Conservation (phyloP, 257 asterid genomes). For the Salvia hispanica region DNA sequence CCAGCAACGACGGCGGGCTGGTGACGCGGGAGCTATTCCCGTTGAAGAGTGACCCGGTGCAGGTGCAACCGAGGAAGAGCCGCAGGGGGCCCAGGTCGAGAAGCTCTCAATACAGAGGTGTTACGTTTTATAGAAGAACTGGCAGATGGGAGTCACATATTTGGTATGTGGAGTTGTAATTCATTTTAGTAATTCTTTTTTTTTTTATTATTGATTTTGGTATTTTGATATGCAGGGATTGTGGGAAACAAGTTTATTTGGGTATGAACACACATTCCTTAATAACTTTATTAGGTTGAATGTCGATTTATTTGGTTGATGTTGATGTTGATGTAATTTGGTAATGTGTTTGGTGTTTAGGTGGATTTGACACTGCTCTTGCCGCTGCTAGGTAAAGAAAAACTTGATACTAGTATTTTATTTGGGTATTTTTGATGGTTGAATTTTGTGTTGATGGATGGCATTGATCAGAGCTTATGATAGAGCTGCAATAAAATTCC, state of each 20-base stretch:
- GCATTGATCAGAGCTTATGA: conserved; percentile 55
- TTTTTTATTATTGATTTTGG: background rate
- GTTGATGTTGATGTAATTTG: conserved; percentile 4
- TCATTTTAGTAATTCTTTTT: background rate
- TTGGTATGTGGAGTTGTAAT: conserved; percentile 35
- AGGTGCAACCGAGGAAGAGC: conserved; percentile 48
- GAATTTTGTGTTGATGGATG: conserved; percentile 4
- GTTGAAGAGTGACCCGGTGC: conserved; percentile 29
- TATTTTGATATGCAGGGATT: conserved; percentile 53
- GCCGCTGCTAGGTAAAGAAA: conserved; percentile 74
- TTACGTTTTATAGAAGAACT: conserved; percentile 70
- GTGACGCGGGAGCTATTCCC: conserved; percentile 71
- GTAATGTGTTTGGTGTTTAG: conserved; percentile 37
- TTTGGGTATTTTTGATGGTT: background rate
- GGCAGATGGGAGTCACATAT: conserved; percentile 79
- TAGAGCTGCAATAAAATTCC: conserved; percentile 55
- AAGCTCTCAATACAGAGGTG: conserved; percentile 69
- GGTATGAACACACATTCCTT: conserved; percentile 36
- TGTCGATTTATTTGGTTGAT: conserved; percentile 12
- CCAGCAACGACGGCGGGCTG: conserved; percentile 52
- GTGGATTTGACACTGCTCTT: conserved; percentile 91
- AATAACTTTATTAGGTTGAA: background rate
- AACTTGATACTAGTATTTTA: background rate
- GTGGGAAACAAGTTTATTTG: conserved; percentile 74
- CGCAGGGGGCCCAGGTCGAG: conserved; percentile 64